Base-by-base conservation (phyloP, 179 eudicot species). In the Beta lomatogona region DNA sequence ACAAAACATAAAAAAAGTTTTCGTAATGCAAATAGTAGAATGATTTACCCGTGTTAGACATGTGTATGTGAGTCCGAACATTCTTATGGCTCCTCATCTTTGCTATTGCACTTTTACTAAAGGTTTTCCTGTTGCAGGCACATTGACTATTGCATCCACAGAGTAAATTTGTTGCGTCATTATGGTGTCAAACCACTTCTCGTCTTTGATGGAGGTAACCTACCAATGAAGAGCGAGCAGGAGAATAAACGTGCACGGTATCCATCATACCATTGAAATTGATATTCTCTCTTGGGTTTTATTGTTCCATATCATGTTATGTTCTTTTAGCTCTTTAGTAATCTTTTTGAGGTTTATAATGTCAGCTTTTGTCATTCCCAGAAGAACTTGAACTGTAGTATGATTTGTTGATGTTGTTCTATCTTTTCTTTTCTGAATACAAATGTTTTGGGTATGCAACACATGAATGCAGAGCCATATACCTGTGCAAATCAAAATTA, bases 211-310 rank as follows among this genome's bases (percentile, higher is more conserved):
- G 99, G 99, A 68, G 99, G 94, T 75, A 83, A 82, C 82, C 83
- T 95, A 80, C 99, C 98, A 45, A 95, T 95, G 99, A 95, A 95
- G 89, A 77, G 75, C 76, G 98, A 95, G 82, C 99, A 95, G 86
- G 99, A 95, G 85, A 90, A 76, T 83, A 96, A 96, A 82, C 97
- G 99, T 70, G 94, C 88, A 80, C 93, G 97, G 99, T 94, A 84
- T 36, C 73, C 13, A 58, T 75, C 76, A 58, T 31, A 36, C 78
- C 28, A 45, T 65, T 44, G 31, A 4, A 69, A 22, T 16, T 9
- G 53, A 58, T 69, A 18, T 73, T 46, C 7, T 77, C 60, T 75
- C 45, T 59, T 31, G 52, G 18, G 78, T 28, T 36, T 57, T 63
- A 0, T 75, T 3, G 11, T 44, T 71, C 65, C 19, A 19, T 71